Base-by-base conservation (phyloP, 169 alveolate species). In the Eimeria sp. region DNA sequence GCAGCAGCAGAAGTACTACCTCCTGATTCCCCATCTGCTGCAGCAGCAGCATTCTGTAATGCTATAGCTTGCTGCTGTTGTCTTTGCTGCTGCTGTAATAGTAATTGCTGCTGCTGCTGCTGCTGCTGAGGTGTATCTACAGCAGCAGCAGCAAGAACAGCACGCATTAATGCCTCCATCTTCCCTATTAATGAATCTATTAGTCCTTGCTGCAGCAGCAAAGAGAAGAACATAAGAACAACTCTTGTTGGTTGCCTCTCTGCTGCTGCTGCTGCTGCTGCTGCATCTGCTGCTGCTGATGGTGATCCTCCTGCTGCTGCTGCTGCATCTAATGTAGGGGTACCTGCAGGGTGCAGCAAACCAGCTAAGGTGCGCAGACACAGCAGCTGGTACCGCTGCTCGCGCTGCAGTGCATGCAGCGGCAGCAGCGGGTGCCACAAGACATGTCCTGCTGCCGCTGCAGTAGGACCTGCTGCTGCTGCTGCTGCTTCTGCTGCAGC, bases 331-430 rank as follows among this genome's bases (percentile, higher is more conserved):
- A 75, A 20, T 45, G 58, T 16, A 16, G 86, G n/a, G 14, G 30
- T n/a, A 6, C 27, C 86, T 9, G 57, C 13, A 4, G 86, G 57
- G 14, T 75, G 86, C 86, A 75, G 86, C 51, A 75, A 45, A 45
- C 86, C 57, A 16, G 86, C 86, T 45, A 75, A 75, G 14, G 86
- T 40, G 57, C 86, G 57, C 10, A 88, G 86, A 67, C 94, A 88
- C n/a, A 20, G 94, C 73, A 88, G 86, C 65, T 88, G 82, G 30
- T 54, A 88, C 3, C 73, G 94, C 84, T 88, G 94, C 94, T 88
- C 94, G 13, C 49, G 49, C 61, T 88, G 94, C 47, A 88, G 94
- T 13, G 94, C 94, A 27, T 58, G 49, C n/a, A 88, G 86, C 49
- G 73, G 57, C 86, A 88, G 84, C 82, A 57, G 86, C 86, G 94